Evolutionary conservation across 208 protist genomes (phyloP).

Genomic region (Acanthamoeba comandoni): DNA sequence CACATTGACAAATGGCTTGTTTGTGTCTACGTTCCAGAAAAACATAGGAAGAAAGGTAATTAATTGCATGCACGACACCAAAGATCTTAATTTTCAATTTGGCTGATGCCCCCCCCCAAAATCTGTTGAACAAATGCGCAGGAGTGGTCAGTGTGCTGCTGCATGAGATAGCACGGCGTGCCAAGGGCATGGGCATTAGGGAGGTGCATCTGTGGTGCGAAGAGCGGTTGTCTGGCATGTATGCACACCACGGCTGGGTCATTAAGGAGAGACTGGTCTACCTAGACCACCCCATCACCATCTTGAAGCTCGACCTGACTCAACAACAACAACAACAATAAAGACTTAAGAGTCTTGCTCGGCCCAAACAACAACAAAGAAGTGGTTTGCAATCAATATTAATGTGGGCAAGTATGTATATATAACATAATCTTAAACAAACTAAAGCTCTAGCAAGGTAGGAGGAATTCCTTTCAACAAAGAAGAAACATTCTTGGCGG

Average conservation of each 20-base stretch:
- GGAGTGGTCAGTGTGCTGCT: neutral
- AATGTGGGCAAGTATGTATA: too few relatives aligned
- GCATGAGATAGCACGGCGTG: neutral
- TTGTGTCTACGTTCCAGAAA: conserved; percentile 19
- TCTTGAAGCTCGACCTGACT: neutral
- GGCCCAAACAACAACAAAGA: too few relatives aligned
- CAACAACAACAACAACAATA: too few relatives aligned
- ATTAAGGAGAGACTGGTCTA: neutral
- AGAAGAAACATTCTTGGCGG: too few relatives aligned
- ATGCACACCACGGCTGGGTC: conserved; percentile 15
- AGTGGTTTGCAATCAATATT: too few relatives aligned
- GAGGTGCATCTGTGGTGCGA: conserved; percentile 21
- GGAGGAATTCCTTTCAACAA: too few relatives aligned
- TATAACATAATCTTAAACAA: too few relatives aligned
- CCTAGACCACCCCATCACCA: neutral
- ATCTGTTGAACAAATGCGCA: neutral
- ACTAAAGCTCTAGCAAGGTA: too few relatives aligned
- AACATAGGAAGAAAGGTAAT: neutral
- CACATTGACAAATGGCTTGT: conserved; percentile 17
- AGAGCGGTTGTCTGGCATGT: neutral
- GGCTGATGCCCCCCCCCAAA: neutral
- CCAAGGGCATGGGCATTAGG: neutral
- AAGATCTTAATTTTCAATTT: too few relatives aligned
- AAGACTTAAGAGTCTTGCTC: too few relatives aligned
- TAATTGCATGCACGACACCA: too few relatives aligned